Percentiles rank a stretch among this genome's conserved stretches.
These are phyloP conservation scores for Ophiostoma sp. DNA, from an alignment of 2,329 filamentous ascomycete genomes.

Conservation along the genomic window DNA sequence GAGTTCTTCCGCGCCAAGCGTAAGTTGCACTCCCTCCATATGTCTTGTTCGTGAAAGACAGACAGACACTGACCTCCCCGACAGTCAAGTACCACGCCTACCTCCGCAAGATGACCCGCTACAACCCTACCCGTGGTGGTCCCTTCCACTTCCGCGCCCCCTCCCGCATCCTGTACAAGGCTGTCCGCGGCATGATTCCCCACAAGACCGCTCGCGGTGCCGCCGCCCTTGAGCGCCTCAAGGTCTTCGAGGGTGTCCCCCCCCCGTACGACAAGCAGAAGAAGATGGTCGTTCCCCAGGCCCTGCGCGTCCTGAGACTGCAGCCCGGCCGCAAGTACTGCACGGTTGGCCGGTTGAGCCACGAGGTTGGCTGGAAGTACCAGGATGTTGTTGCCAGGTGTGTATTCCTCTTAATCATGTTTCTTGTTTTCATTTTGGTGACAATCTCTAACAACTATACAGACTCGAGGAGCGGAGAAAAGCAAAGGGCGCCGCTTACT, in stretches of 20 bases:
- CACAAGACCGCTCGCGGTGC: constrained; percentile 99
- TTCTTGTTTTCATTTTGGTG: not conserved
- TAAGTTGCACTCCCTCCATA: constrained; percentile 55
- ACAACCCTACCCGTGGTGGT: constrained; percentile 98
- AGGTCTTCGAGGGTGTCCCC: constrained; percentile 99
- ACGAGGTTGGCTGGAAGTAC: constrained; percentile 99
- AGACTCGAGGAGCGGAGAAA: constrained; percentile 99
- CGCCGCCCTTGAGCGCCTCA: constrained; percentile 94
- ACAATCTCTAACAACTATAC: constrained; percentile 25
- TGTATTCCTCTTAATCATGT: constrained; percentile 40
- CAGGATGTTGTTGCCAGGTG: constrained; percentile 97
- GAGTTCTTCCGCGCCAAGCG: constrained; percentile 99
- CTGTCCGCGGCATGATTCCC: constrained; percentile 99
- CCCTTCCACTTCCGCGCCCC: constrained; percentile 99
- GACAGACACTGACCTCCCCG: not conserved
- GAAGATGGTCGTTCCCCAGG: constrained; percentile 98
- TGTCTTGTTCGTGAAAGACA: not conserved
- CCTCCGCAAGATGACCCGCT: constrained; percentile 99
- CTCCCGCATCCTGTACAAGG: constrained; percentile 99
- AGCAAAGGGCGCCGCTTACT: constrained; percentile 98
- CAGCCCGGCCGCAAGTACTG: constrained; percentile 99
- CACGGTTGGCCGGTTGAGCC: constrained; percentile 94
- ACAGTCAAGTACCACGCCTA: constrained; percentile 99
- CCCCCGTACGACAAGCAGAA: constrained; percentile 99
- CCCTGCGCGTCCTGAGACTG: constrained; percentile 89